Percentiles rank a stretch among this genome's conserved stretches.
Evolutionary conservation across 1,284 basidiomycete species (phyloP).

Genomic region (Rhodotorula sp.): DNA sequence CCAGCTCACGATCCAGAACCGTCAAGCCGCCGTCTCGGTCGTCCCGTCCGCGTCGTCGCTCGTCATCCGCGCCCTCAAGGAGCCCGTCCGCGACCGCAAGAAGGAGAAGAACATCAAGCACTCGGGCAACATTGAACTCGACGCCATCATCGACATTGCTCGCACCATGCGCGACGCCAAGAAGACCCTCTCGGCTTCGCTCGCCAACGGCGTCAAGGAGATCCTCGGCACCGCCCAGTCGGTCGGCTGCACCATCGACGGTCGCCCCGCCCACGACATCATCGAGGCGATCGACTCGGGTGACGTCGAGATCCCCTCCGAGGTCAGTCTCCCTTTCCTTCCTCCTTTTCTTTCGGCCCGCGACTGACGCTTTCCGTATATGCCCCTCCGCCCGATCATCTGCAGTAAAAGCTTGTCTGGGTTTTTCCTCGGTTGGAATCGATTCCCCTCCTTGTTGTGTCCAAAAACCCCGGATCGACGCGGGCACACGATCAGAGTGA

Average conservation of each 20-base stretch:
- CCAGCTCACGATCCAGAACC: constrained; percentile 99
- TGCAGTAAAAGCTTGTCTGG: neutral
- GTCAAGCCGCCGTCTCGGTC: constrained; percentile 94
- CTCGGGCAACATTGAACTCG: constrained; percentile 88
- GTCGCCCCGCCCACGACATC: constrained; percentile 69
- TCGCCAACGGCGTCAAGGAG: constrained; percentile 80
- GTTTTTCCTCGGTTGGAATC: neutral
- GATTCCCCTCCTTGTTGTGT: neutral
- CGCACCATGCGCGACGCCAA: constrained; percentile 79
- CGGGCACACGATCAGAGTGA: too few relatives aligned
- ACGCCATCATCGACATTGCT: constrained; percentile 92
- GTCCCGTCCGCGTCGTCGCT: constrained; percentile 97
- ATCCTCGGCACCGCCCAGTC: constrained; percentile 63
- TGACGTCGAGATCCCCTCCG: constrained; percentile 89
- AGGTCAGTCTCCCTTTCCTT: constrained; percentile 49
- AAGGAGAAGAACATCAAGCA: constrained; percentile 99
- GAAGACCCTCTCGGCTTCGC: constrained; percentile 90
- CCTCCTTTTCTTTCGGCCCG: neutral
- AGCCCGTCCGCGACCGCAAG: constrained; percentile 98
- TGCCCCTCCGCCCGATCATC: neutral
- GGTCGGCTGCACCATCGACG: constrained; percentile 95
- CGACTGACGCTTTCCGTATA: neutral
- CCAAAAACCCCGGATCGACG: too few relatives aligned
- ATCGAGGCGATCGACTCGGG: constrained; percentile 96
- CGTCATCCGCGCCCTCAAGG: constrained; percentile 97